Percentiles rank a stretch among this genome's conserved stretches.
Evolutionary conservation across 139 green algal species (phyloP).

Genomic region (Yamagishiella unicocca): DNA sequence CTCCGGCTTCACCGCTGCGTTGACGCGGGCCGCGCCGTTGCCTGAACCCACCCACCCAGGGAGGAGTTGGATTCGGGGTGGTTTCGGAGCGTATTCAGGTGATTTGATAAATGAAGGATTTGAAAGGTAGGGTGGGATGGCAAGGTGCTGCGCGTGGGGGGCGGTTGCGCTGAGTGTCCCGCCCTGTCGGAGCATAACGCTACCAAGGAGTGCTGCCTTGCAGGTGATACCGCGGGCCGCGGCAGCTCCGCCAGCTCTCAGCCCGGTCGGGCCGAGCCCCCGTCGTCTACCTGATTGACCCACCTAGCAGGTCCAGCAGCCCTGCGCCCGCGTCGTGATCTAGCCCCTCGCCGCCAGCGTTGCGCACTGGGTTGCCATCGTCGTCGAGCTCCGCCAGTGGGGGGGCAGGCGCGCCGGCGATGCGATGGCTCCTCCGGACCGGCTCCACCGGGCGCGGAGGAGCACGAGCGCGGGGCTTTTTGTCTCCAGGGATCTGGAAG

Average conservation of each 20-base stretch:
- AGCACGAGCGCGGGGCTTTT: neutral
- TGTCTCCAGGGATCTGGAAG: neutral
- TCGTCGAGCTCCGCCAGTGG: conserved; percentile 9
- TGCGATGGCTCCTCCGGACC: neutral
- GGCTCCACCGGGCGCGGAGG: neutral
- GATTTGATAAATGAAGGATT: neutral
- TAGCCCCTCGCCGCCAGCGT: no score
- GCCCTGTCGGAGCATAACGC: neutral
- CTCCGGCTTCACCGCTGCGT: conserved; percentile 13
- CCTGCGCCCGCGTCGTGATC: neutral
- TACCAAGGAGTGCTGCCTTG: neutral
- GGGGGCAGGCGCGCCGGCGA: neutral
- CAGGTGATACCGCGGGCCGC: neutral
- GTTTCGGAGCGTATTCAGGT: neutral
- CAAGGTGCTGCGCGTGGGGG: no score
- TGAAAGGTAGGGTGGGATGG: neutral
- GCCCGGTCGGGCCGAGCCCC: no score
- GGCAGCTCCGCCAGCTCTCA: neutral
- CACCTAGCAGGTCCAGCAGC: conserved; percentile 13
- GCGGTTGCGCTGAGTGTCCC: no score
- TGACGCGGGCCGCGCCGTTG: neutral
- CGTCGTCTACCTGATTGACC: neutral
- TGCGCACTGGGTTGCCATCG: neutral
- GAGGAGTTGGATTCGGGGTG: neutral
- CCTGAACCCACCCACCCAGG: neutral